Base-by-base conservation (phyloP, 768 basidiomycete species). In the Termitomyces sp. region DNA sequence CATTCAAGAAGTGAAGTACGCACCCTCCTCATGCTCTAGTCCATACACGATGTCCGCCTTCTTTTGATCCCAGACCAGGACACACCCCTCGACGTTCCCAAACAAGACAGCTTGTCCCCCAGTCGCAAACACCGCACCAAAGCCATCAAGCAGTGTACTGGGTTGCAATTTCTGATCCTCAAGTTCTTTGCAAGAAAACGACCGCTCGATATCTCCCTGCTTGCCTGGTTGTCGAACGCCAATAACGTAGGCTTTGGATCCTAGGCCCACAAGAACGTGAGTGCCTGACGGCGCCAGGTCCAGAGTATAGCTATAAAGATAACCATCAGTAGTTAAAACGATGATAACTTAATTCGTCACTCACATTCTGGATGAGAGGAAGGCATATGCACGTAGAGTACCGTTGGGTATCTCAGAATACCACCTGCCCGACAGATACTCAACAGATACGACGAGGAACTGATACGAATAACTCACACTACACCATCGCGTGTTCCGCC, bases 401-500 rank as follows among this genome's bases (percentile, higher is more conserved):
- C 86, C 86, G 61, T 86, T 86, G 0, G 85, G 84, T 58, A 88
- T 72, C 64, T 83, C 81, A 62, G 82, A 86, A 66, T 84, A 79
- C 87, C 87, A 88, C 60, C 86, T 87, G 32, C 38, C 51, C 3
- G 57, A 28, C 57, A 42, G 63, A 49, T 58, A 30, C 16, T 56
- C 36, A 57, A 52, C 58, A n/a, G 38, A 50, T 10, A 6, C 4
- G 47, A 38, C 43, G 30, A 47, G 30, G 30, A 54, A 26, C 45
- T 46, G 45, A 9, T 42, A 32, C 12, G 24, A 40, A 30, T 82
- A 40, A 30, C 84, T 57, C 68, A 88, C 87, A 89, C 63, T 20
- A 84, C 82, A 12, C 87, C 87, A 63, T 89, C 87, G 54, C 77
- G 78, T 30, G 88, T 88, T 2, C 86, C 88, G 0, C 88, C 87